Evolutionary conservation across 2,329 filamentous ascomycete genomes (phyloP).

Genomic region (Coleophoma eucalyptorum): DNA sequence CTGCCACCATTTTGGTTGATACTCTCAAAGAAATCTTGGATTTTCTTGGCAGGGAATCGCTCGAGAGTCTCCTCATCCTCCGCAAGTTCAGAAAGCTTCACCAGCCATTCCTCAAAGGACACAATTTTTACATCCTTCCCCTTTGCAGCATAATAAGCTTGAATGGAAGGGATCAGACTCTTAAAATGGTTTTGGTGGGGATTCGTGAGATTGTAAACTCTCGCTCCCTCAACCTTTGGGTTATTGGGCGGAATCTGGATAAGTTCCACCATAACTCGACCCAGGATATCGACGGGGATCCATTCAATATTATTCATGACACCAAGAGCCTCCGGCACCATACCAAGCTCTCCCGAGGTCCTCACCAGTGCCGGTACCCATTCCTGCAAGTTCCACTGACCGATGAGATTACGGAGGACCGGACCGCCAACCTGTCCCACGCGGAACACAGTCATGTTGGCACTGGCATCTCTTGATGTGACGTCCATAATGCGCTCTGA

Average conservation of each 20-base stretch:
- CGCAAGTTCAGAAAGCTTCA: constrained; percentile 29
- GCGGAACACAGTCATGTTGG: constrained; percentile 35
- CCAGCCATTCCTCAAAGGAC: constrained; percentile 39
- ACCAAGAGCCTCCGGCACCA: constrained; percentile 28
- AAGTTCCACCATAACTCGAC: constrained; percentile 30
- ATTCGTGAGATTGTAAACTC: constrained; percentile 21
- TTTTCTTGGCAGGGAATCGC: too few relatives aligned
- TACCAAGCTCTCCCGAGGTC: neutral
- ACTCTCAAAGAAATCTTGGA: constrained; percentile 8
- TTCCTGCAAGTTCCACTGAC: constrained; percentile 51
- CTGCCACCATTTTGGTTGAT: neutral
- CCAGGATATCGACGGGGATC: constrained; percentile 39
- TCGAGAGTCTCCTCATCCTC: neutral
- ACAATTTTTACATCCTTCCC: constrained; percentile 24
- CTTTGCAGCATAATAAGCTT: constrained; percentile 1
- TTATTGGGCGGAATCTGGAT: neutral
- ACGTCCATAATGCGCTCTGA: constrained; percentile 35
- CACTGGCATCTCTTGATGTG: constrained; percentile 33
- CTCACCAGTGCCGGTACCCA: constrained; percentile 54
- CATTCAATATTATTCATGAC: constrained; percentile 33
- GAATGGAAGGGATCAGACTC: constrained; percentile 17
- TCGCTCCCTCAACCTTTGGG: neutral
- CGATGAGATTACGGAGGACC: constrained; percentile 23
- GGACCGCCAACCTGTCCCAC: constrained; percentile 45
- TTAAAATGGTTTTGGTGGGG: constrained; percentile 16